phyloP scores from a whole-genome alignment of 176 grass and related monocot species.

The Carex parvula region DNA sequence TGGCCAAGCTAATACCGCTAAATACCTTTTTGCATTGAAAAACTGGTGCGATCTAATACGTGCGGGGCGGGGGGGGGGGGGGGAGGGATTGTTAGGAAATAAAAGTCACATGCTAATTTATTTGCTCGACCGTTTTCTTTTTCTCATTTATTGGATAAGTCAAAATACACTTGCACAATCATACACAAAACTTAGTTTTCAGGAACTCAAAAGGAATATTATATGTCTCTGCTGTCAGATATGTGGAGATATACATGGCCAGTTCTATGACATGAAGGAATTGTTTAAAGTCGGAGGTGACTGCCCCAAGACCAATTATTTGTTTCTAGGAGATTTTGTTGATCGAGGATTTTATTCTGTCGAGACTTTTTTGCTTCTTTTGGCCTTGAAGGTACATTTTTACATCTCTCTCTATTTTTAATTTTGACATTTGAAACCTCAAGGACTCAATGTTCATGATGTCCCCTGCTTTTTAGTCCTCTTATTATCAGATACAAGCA shows the following conservation, averaged over 20 bases:
- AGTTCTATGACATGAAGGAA: slow-evolving; percentile 99
- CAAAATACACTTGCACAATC: not conserved
- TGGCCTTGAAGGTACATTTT: slow-evolving; percentile 84
- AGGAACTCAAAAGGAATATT: not conserved
- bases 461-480: not conserved
- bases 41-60: not conserved
- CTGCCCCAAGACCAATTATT: slow-evolving; percentile 97
- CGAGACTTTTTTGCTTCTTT: slow-evolving; percentile 95
- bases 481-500: not conserved
- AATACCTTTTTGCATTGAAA: not conserved
- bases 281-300: slow-evolving; percentile 98
- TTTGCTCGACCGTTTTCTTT: not conserved
- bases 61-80: not conserved
- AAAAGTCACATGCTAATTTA: not conserved
- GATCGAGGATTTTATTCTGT: slow-evolving; percentile 99
- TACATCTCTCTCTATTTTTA: not conserved
- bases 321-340: slow-evolving; percentile 98
- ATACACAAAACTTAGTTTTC: not conserved
- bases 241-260: slow-evolving; percentile 98
- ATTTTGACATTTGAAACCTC: not conserved
- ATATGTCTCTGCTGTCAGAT: slow-evolving; percentile 45
- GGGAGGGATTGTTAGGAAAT: not conserved
- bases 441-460: not conserved
- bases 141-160: not conserved
- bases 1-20: not conserved